A percentile compares a stretch with the other conserved stretches of the same genome.
Conservation (phyloP, 1,284 basidiomycete species). For the Wallemia ichthyophaga region DNA sequence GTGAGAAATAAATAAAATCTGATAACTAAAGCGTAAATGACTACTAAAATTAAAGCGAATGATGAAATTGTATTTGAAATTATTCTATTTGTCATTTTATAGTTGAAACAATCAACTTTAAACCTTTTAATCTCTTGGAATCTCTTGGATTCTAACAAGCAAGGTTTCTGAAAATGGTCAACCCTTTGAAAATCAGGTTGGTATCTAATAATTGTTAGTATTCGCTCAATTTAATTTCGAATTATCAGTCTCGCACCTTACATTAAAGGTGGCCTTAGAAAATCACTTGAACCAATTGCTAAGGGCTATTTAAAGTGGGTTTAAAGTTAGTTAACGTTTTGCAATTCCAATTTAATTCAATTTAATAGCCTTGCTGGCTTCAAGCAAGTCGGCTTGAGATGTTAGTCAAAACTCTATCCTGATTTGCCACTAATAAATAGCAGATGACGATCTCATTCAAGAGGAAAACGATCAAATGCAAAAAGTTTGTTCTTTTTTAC, state of each 20-base stretch:
- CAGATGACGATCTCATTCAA: not conserved
- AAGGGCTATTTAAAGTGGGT: not conserved
- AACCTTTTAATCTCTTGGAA: not conserved
- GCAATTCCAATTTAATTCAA: not conserved
- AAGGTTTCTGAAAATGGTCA: not conserved
- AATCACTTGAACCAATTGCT: not conserved
- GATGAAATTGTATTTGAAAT: not conserved
- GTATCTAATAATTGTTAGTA: not conserved
- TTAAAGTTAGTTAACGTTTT: not conserved
- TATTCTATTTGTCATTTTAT: not conserved
- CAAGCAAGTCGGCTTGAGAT: not conserved
- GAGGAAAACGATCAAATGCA: not conserved
- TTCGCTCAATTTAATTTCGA: not conserved
- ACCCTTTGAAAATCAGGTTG: not conserved
- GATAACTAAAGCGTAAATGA: conserved; percentile 15
- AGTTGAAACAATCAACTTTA: not conserved
- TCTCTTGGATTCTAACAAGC: too few species aligned
- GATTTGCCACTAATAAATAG: not conserved
- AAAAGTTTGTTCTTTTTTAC: too few species aligned
- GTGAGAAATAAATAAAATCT: conserved; percentile 3
- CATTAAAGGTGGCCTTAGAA: not conserved
- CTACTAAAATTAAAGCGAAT: conserved; percentile 10
- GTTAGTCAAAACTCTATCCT: not conserved
- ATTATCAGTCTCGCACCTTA: not conserved
- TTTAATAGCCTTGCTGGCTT: not conserved